phyloP scores from a whole-genome alignment of 1,284 basidiomycete species.

The Amylostereum areolatum region DNA sequence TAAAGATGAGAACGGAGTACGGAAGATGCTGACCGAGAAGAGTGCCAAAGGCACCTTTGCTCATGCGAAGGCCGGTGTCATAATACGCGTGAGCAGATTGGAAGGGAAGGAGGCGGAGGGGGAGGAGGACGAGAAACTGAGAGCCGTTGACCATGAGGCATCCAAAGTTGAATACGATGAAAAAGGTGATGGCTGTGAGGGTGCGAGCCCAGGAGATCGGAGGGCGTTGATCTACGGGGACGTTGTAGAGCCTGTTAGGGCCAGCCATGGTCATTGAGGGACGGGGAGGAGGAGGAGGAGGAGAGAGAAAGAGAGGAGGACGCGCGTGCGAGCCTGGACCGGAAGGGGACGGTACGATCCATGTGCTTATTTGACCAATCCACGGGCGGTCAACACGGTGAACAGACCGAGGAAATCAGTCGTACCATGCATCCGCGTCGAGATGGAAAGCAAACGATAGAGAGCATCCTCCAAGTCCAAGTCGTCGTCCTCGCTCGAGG shows the following conservation, averaged over 20 bases:
- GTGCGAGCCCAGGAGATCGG: slow-evolving; percentile 47
- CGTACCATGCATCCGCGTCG: too few species aligned
- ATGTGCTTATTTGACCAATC: too few species aligned
- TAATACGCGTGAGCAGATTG: slow-evolving; percentile 46
- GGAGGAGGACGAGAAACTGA: slow-evolving; percentile 66
- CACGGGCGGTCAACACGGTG: too few species aligned
- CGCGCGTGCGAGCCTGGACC: too few species aligned
- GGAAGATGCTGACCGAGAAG: slow-evolving; percentile 54
- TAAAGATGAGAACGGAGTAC: slow-evolving; percentile 6
- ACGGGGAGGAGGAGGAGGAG: slow-evolving; percentile 1
- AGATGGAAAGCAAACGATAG: too few species aligned
- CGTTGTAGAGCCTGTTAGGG: too few species aligned
- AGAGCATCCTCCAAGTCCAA: too few species aligned
- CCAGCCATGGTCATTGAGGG: slow-evolving; percentile 2
- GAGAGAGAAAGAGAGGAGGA: background rate
- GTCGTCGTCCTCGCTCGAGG: too few species aligned
- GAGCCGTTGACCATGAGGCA: slow-evolving; percentile 64
- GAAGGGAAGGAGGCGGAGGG: slow-evolving; percentile 55
- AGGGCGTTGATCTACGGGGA: slow-evolving; percentile 37
- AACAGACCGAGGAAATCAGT: too few species aligned
- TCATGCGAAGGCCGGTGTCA: slow-evolving; percentile 65
- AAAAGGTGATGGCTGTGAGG: slow-evolving; percentile 47
- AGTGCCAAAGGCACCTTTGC: slow-evolving; percentile 77
- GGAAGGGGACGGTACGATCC: too few species aligned
- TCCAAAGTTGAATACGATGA: slow-evolving; percentile 59